Evolutionary conservation across 148 eudicot genomes (phyloP).

Genomic region (Salicornia ramosissima): DNA sequence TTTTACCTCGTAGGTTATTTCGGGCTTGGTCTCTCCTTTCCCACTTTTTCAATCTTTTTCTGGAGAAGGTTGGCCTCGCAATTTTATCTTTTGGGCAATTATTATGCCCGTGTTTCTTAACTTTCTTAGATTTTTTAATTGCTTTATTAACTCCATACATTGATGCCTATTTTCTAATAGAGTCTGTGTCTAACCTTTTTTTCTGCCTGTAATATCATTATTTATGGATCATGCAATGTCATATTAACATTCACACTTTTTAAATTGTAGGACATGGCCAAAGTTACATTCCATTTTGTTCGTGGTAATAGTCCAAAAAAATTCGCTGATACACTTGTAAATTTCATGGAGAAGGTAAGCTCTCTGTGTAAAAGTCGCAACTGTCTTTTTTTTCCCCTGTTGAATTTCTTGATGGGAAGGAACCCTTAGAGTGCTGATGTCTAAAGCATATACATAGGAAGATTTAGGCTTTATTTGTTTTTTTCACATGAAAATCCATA

Average conservation of each 20-base stretch:
- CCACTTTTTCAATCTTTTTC: not conserved
- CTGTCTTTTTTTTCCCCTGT: slow-evolving; percentile 2
- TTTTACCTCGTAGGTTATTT: no score
- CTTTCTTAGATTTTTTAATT: no score
- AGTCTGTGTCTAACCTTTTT: not conserved
- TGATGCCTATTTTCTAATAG: not conserved
- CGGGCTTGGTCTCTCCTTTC: no score
- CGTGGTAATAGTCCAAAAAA: slow-evolving; percentile 70
- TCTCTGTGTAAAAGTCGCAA: slow-evolving; percentile 8
- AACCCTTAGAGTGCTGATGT: not conserved
- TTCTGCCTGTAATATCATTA: not conserved
- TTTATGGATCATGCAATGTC: not conserved
- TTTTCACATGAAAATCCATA: not conserved
- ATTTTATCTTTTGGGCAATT: not conserved
- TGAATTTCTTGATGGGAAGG: not conserved
- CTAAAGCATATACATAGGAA: not conserved
- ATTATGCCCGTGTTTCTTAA: not conserved
- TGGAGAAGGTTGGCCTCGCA: not conserved
- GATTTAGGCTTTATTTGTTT: not conserved
- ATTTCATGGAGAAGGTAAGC: slow-evolving; percentile 88
- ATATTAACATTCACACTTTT: slow-evolving; percentile 3
- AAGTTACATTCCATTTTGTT: slow-evolving; percentile 81
- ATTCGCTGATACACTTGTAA: slow-evolving; percentile 69
- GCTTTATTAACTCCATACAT: not conserved
- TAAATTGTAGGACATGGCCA: slow-evolving; percentile 72